Evolutionary conservation across 148 eudicot genomes (phyloP), one percentile per base, ranked within the genome.

Genomic region (Oxyria digyna): DNA sequence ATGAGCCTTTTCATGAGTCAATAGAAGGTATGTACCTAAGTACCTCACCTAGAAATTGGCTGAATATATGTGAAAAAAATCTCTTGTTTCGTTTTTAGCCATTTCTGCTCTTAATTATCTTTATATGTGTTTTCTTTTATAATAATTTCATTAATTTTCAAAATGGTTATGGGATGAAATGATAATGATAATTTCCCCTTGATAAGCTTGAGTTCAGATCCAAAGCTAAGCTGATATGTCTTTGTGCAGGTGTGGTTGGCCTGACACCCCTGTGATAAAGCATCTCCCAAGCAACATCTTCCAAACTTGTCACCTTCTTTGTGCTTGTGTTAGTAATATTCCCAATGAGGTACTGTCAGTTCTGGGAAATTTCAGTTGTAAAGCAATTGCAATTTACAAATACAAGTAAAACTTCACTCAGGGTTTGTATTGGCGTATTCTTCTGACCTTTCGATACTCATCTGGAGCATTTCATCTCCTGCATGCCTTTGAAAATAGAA

Each of bases 381-480:
- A 59, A 31, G 31, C 20, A 37, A 29, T 59, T 29, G 65, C 62
- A 46, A 18, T 46, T 46, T 46, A 23, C 65, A 29, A 59, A 59
- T 59, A 59, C 65, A 59, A 59, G 18, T 27, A 55, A 55, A 24
- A 24, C 6, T 2, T 27, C 17, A n/a, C n/a, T n/a, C n/a, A n/a
- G 3, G 63, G 12, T 55, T 55, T 50, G 27, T 50, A 7, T 54
- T 54, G 62, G 31, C 0, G 62, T 54, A 0, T 54, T 54, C 14
- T 24, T 59, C 14, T 52, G 31, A 52, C 5, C 27, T 52, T 52
- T 52, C 11, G 59, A 52, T 29, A 59, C 29, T 31, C 27, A 13
- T 57, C 20, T 57, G 64, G 64, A 57, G 65, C 65, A 59, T 59
- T 59, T 29, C 35, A 59, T 27, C 33, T 14, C 63, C 32, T 55